A percentile compares a stretch with the other conserved stretches of the same genome.
Conservation (phyloP, 768 basidiomycete species). For the Phanerochaete carnosa region DNA sequence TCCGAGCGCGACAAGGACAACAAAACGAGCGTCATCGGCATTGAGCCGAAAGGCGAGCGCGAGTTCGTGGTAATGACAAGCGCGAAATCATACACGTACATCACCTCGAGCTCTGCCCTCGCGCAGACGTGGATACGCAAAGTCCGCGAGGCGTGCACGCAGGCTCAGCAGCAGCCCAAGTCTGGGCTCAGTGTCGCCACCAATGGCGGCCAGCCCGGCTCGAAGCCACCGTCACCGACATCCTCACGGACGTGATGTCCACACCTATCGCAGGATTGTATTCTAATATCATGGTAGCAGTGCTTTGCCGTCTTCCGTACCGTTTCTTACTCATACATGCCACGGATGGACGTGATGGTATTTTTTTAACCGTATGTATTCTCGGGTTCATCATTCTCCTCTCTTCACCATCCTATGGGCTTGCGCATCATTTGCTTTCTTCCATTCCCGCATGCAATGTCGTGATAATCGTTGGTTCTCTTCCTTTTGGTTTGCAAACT, state of each 20-base stretch:
- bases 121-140: conserved; percentile 30
- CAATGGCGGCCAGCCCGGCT: not conserved
- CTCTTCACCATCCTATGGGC: not conserved
- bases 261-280: not conserved
- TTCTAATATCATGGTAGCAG: not conserved
- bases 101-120: conserved; percentile 22
- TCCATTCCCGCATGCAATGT: not conserved
- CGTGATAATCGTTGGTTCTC: not conserved
- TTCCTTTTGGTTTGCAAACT: not conserved
- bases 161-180: conserved; percentile 7
- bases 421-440: not conserved
- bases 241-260: conserved; percentile 3
- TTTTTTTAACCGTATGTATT: conserved; percentile 12
- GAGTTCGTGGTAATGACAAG: conserved; percentile 60
- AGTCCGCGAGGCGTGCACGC: conserved; percentile 24
- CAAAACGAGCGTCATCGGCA: conserved; percentile 40
- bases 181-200: not conserved
- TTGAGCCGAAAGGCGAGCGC: conserved; percentile 51
- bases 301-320: not conserved
- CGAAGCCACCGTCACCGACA: not conserved
- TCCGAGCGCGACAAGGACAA: conserved; percentile 47
- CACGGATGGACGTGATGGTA: conserved; percentile 9
- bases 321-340: not conserved
- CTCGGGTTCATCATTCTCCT: not conserved
- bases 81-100: conserved; percentile 36